Conservation (phyloP, 2,329 filamentous ascomycete species). For the Fusarium hostae region DNA sequence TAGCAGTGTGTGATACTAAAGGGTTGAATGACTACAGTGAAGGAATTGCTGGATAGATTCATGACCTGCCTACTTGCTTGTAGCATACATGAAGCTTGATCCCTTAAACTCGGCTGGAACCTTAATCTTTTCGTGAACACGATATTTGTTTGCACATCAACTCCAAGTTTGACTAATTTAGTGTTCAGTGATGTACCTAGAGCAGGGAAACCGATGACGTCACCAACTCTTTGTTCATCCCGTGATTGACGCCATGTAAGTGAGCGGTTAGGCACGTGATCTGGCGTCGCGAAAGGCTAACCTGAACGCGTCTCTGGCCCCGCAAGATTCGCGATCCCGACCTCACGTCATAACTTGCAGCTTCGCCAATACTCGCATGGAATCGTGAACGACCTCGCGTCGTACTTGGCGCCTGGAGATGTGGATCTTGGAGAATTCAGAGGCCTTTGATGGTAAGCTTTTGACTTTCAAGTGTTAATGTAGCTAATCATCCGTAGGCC, state of each 20-base stretch:
- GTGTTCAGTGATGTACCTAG: not conserved
- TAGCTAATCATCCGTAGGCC: constrained; percentile 45
- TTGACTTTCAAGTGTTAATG: not conserved
- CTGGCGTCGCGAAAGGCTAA: constrained; percentile 33
- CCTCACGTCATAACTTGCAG: constrained; percentile 42
- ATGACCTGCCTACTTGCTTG: no score
- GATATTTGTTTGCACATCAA: no score
- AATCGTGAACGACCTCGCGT: constrained; percentile 31
- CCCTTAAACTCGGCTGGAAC: no score
- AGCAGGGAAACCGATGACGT: not conserved
- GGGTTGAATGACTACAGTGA: no score
- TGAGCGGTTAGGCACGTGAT: constrained; percentile 38
- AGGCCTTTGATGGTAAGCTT: constrained; percentile 60
- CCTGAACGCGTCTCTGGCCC: constrained; percentile 35
- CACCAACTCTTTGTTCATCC: not conserved
- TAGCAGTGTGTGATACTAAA: no score
- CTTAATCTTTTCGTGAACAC: no score
- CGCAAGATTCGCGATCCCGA: constrained; percentile 39
- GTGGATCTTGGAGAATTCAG: constrained; percentile 73
- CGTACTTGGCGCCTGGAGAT: constrained; percentile 52
- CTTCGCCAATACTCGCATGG: constrained; percentile 23
- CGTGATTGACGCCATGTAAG: not conserved
- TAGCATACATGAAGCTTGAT: no score
- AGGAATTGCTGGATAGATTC: no score
- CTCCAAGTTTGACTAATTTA: no score